These are phyloP conservation scores for Gastrolobium bilobum DNA, from an alignment of 306 rosid genomes.

Conservation along the genomic window DNA sequence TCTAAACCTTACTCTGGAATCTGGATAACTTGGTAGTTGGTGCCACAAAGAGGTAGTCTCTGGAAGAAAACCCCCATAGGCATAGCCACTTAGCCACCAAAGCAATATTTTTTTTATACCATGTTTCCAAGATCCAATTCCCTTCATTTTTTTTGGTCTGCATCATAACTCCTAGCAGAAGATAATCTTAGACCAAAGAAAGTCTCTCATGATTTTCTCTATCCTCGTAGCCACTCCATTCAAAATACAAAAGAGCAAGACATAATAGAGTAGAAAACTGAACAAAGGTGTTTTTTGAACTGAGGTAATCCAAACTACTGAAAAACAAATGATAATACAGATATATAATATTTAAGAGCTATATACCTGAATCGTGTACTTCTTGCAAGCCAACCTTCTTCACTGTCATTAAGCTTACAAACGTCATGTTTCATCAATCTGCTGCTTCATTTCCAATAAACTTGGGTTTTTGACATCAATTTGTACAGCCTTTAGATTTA, in stretches of 20 bases:
- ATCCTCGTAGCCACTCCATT: neutral
- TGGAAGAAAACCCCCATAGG: neutral
- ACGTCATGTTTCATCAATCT: constrained; percentile 23
- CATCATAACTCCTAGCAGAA: neutral
- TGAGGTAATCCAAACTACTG: neutral
- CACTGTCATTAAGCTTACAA: neutral
- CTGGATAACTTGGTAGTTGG: neutral
- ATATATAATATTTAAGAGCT: neutral
- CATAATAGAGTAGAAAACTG: neutral
- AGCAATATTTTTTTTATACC: neutral
- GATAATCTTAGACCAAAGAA: constrained; percentile 1
- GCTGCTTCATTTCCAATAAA: constrained; percentile 33
- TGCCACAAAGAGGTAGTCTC: neutral
- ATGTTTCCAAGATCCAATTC: neutral
- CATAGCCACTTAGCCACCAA: neutral
- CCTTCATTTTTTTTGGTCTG: neutral
- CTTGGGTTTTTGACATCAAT: constrained; percentile 15
- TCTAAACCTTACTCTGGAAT: neutral
- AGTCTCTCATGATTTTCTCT: constrained; percentile 8
- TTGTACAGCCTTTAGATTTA: neutral
- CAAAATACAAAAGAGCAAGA: neutral
- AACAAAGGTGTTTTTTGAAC: neutral
- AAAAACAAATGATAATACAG: neutral
- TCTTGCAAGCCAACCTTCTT: constrained; percentile 33
- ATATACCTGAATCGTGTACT: constrained; percentile 24